phyloP scores from a whole-genome alignment of 208 protist species.

The Balamuthia mandrillaris region DNA sequence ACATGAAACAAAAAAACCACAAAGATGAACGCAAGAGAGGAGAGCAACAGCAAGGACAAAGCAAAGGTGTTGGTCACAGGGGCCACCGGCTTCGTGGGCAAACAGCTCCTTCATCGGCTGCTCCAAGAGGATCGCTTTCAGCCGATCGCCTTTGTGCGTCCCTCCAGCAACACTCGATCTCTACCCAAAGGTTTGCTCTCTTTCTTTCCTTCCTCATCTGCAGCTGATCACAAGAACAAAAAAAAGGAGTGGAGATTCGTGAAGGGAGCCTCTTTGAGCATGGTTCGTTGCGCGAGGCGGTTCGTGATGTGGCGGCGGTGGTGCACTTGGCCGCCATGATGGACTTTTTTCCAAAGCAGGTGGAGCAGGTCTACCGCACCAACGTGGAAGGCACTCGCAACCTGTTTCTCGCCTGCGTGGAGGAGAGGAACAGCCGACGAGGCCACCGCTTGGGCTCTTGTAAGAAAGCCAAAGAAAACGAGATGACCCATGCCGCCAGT shows the following conservation, averaged over 20 bases:
- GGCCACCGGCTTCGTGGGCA: too few species aligned
- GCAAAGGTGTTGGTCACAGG: too few species aligned
- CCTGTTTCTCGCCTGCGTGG: neutral
- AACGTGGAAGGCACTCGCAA: slow-evolving; percentile 15
- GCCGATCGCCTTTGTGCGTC: neutral
- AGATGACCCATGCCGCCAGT: too few species aligned
- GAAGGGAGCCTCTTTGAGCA: neutral
- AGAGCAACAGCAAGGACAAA: too few species aligned
- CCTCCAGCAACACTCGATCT: neutral
- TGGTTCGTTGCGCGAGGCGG: neutral
- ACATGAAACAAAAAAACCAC: too few species aligned
- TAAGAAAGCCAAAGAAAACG: too few species aligned
- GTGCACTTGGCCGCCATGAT: slow-evolving; percentile 27
- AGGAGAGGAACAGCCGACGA: neutral
- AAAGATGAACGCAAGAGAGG: too few species aligned
- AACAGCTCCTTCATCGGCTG: too few species aligned
- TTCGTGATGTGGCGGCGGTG: neutral
- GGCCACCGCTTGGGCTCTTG: too few species aligned
- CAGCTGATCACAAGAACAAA: neutral
- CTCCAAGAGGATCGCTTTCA: neutral
- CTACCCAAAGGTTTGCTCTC: neutral
- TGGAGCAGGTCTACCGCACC: neutral
- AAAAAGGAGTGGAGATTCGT: neutral
- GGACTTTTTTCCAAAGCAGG: slow-evolving; percentile 2
- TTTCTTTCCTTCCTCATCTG: neutral